Evolutionary conservation across 257 asterid species (phyloP).

Genomic region (Ilex asprella): DNA sequence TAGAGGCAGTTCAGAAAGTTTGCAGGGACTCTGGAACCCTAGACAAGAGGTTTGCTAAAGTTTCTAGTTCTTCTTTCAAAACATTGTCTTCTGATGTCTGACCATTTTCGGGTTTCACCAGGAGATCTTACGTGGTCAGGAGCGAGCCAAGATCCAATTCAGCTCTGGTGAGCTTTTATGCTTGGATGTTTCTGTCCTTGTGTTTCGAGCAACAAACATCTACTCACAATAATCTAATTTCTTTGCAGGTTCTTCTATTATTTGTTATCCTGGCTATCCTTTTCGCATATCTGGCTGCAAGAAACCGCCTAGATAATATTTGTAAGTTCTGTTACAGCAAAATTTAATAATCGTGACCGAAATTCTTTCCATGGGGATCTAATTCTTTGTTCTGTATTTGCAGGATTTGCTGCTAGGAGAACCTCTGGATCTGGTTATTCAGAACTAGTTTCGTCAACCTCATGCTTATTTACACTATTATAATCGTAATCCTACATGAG

Average conservation of each 20-base stretch:
- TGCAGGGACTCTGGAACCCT: conserved; percentile 87
- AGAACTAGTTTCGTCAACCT: too few species aligned
- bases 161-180: conserved; percentile 43
- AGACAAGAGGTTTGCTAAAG: conserved; percentile 25
- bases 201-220: neutral
- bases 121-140: conserved; percentile 63
- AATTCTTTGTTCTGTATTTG: too few species aligned
- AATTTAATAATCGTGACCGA: too few species aligned
- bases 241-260: conserved; percentile 55
- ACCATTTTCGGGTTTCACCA: conserved; percentile 21
- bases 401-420: too few species aligned
- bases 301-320: conserved; percentile 21
- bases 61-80: neutral
- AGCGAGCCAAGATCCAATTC: conserved; percentile 47
- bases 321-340: conserved; percentile 30
- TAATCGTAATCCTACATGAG: too few species aligned
- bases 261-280: conserved; percentile 55
- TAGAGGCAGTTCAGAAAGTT: conserved; percentile 58
- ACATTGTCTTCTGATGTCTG: neutral
- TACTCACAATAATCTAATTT: conserved; percentile 3
- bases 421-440: too few species aligned
- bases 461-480: too few species aligned
- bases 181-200: neutral
- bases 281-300: conserved; percentile 40
- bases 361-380: too few species aligned